Conservation (phyloP, 2,329 filamentous ascomycete genomes). For the Talaromyces sp. region DNA sequence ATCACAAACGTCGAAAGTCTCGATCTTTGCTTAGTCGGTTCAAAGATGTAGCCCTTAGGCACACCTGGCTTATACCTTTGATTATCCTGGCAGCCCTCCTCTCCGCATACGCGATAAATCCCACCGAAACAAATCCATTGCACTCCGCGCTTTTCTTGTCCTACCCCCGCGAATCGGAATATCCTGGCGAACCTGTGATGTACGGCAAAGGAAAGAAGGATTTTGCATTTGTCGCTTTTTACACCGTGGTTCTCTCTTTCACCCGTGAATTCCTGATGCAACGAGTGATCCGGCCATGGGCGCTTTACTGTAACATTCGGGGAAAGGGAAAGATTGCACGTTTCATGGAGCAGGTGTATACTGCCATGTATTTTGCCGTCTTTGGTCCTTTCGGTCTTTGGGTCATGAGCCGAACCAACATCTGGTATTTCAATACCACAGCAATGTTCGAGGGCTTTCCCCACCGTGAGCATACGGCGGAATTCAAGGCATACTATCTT, state of each 20-base stretch:
- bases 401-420: slow-evolving; percentile 84
- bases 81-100: slow-evolving; percentile 63
- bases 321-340: slow-evolving; percentile 75
- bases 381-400: slow-evolving; percentile 82
- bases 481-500: slow-evolving; percentile 94
- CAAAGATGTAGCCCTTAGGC: slow-evolving; percentile 43
- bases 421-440: slow-evolving; percentile 92
- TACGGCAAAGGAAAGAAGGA: slow-evolving; percentile 91
- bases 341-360: slow-evolving; percentile 97
- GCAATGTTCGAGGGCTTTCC: slow-evolving; percentile 90
- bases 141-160: slow-evolving; percentile 84
- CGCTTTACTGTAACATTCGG: slow-evolving; percentile 65
- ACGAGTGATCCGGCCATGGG: slow-evolving; percentile 74
- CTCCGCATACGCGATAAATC: slow-evolving; percentile 69
- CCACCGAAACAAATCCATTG: slow-evolving; percentile 72
- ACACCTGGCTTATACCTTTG: slow-evolving; percentile 67
- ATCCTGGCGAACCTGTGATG: slow-evolving; percentile 53
- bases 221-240: slow-evolving; percentile 82
- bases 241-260: slow-evolving; percentile 84
- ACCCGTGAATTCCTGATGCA: slow-evolving; percentile 97
- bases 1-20: slow-evolving; percentile 44
- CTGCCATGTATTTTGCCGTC: slow-evolving; percentile 81
- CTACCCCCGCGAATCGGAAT: slow-evolving; percentile 66
- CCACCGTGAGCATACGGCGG: slow-evolving; percentile 72
- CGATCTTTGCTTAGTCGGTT: slow-evolving; percentile 44